Conservation (phyloP, 768 basidiomycete genomes). For the Boletellus sp. region DNA sequence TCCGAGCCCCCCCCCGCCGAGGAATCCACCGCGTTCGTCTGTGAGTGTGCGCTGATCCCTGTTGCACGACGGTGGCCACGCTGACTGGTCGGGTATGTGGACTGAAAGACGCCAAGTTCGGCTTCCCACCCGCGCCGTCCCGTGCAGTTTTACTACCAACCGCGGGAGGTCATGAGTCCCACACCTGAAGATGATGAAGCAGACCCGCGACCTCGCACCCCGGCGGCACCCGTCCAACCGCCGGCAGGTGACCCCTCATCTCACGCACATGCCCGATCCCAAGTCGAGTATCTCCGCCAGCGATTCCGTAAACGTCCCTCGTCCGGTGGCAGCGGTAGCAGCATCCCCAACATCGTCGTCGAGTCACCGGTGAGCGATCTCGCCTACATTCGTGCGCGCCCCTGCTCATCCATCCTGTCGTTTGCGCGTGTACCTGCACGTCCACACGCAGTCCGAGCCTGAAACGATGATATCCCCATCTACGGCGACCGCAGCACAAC, state of each 20-base stretch:
- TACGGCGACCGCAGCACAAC: constrained; percentile 30
- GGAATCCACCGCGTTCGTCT: constrained; percentile 15
- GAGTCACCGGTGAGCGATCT: constrained; percentile 43
- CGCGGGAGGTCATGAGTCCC: constrained; percentile 32
- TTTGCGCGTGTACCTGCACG: background rate
- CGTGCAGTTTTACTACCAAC: constrained; percentile 20
- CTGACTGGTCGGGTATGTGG: constrained; percentile 5
- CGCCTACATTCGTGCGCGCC: background rate
- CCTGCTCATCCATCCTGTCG: background rate
- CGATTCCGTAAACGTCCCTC: constrained; percentile 28
- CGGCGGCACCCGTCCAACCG: constrained; percentile 4
- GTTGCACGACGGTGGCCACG: background rate
- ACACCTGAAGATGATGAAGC: constrained; percentile 20
- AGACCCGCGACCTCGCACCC: constrained; percentile 9
- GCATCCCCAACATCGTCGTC: constrained; percentile 40
- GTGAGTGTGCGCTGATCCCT: constrained; percentile 12
- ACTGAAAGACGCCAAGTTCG: constrained; percentile 15
- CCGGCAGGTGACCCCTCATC: constrained; percentile 7
- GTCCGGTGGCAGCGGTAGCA: constrained; percentile 29
- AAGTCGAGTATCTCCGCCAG: constrained; percentile 23
- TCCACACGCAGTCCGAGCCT: constrained; percentile 35
- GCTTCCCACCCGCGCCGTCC: constrained; percentile 11
- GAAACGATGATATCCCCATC: constrained; percentile 34
- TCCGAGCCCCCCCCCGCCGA: constrained; percentile 10
- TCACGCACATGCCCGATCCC: constrained; percentile 14